Percentiles rank a stretch among this genome's conserved stretches.
Evolutionary conservation across 768 basidiomycete genomes (phyloP).

Genomic region (Boletus vinaceobasis): DNA sequence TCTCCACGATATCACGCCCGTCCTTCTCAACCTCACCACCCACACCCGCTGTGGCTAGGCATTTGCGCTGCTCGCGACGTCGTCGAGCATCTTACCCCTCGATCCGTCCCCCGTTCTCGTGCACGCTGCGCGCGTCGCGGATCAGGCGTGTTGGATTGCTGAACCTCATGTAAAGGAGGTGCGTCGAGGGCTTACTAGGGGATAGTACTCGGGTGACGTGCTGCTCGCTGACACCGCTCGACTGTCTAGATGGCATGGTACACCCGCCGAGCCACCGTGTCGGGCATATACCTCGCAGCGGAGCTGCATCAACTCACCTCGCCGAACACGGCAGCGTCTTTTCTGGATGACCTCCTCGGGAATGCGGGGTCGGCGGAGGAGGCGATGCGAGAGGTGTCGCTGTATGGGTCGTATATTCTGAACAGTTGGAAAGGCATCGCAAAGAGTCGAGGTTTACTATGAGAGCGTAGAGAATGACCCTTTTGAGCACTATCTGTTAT

Average conservation of each 20-base stretch:
- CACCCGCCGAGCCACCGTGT: constrained; percentile 58
- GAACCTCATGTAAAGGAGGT: constrained; percentile 60
- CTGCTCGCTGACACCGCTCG: not conserved
- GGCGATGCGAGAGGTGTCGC: constrained; percentile 47
- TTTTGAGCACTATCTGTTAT: constrained; percentile 10
- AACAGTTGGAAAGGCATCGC: constrained; percentile 72
- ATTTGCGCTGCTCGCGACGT: constrained; percentile 63
- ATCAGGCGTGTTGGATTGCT: constrained; percentile 62
- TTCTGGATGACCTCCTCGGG: constrained; percentile 64
- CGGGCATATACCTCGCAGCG: constrained; percentile 68
- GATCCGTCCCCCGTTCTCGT: constrained; percentile 59
- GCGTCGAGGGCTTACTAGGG: constrained; percentile 16
- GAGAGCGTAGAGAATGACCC: constrained; percentile 3
- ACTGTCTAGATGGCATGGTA: constrained; percentile 66
- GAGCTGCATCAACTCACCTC: constrained; percentile 84
- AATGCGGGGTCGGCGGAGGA: constrained; percentile 43
- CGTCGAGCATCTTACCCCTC: constrained; percentile 45
- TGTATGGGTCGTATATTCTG: constrained; percentile 59
- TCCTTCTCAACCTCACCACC: too few relatives aligned
- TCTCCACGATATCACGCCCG: not conserved
- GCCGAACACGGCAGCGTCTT: constrained; percentile 59
- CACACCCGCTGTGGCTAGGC: constrained; percentile 45
- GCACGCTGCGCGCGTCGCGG: constrained; percentile 61
- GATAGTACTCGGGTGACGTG: not conserved
- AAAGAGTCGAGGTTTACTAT: constrained; percentile 61